These are phyloP conservation scores for Anisodus acutangulus DNA, from an alignment of 257 asterid species.

Conservation along the genomic window DNA sequence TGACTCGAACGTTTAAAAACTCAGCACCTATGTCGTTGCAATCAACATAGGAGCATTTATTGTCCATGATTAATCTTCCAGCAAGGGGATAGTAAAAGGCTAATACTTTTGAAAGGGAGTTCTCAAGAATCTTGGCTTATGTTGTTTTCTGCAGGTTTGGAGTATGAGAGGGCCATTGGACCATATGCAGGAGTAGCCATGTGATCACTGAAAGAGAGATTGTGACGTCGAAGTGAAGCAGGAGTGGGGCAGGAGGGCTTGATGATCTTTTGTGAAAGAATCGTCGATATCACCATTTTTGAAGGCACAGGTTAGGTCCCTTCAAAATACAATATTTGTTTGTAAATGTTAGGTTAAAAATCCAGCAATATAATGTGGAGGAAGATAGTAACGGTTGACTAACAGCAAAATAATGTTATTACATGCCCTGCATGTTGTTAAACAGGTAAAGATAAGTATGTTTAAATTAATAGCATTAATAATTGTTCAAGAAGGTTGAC, in stretches of 20 bases:
- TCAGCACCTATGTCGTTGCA: background rate
- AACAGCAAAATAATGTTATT: too few relatives aligned
- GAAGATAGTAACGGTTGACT: too few relatives aligned
- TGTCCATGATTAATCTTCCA: slow-evolving; percentile 13
- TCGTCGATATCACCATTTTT: background rate
- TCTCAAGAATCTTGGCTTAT: background rate
- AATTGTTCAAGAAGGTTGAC: too few relatives aligned
- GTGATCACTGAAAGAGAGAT: slow-evolving; percentile 14
- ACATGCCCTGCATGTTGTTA: too few relatives aligned
- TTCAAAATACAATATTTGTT: background rate
- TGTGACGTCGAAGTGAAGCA: background rate
- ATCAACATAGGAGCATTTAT: background rate
- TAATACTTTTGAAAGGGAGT: slow-evolving; percentile 1
- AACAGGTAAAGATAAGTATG: too few relatives aligned
- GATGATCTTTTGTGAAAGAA: background rate
- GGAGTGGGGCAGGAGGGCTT: slow-evolving; percentile 23
- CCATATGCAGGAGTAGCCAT: background rate
- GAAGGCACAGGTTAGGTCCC: background rate
- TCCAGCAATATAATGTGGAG: too few relatives aligned
- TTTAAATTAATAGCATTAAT: too few relatives aligned
- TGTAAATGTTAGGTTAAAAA: too few relatives aligned
- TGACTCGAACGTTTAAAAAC: background rate
- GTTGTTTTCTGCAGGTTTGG: background rate
- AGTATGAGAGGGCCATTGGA: background rate
- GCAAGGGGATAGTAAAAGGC: slow-evolving; percentile 2